Percentiles rank a stretch among this genome's conserved stretches.
Conservation (phyloP, 2,329 filamentous ascomycete species). For the Neofusicoccum laricinum region DNA sequence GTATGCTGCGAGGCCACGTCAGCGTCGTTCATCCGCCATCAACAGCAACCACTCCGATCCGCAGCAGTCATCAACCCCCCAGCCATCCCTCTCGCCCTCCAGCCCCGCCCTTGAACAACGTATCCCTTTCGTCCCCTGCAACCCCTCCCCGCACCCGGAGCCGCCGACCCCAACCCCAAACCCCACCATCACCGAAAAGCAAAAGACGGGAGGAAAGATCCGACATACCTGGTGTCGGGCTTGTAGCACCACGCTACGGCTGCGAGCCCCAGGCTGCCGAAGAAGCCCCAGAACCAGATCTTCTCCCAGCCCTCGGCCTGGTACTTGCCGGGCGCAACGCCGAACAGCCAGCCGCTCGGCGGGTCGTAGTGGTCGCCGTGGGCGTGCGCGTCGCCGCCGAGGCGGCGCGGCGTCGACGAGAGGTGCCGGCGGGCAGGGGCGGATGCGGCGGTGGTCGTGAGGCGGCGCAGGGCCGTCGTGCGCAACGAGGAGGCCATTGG, state of each 20-base stretch:
- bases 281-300: constrained; percentile 80
- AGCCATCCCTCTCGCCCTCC: not conserved
- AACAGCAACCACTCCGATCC: not conserved
- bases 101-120: not conserved
- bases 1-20: constrained; percentile 65
- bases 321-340: constrained; percentile 89
- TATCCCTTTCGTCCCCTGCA: not conserved
- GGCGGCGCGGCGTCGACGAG: not conserved
- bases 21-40: not conserved
- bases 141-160: not conserved
- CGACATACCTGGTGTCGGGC: constrained; percentile 94
- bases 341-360: constrained; percentile 88
- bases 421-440: not conserved
- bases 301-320: constrained; percentile 96
- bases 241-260: constrained; percentile 89
- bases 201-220: not conserved
- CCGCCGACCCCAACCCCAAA: not conserved
- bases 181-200: constrained; percentile 13
- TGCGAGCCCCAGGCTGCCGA: constrained; percentile 69
- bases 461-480: not conserved
- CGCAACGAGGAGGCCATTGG: constrained; percentile 8
- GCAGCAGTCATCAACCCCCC: not conserved
- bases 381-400: constrained; percentile 46
- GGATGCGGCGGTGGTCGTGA: not conserved
- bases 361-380: constrained; percentile 70